phyloP scores from a whole-genome alignment of 2,329 filamentous ascomycete species.

The Hypoxylon sp. region DNA sequence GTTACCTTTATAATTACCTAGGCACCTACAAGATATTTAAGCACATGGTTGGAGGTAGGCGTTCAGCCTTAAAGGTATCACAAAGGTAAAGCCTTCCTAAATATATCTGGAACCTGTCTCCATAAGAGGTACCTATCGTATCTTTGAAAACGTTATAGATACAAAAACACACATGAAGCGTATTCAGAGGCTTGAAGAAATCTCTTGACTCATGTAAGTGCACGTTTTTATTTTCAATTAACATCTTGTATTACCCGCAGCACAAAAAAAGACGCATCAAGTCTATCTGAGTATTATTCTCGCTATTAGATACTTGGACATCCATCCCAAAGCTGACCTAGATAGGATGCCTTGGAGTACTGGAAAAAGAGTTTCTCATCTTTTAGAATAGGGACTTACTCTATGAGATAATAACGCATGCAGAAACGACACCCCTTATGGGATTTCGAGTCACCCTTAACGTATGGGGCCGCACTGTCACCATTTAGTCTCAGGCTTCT shows the following conservation, averaged over 20 bases:
- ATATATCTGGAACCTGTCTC: too few species aligned
- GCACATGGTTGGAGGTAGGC: too few species aligned
- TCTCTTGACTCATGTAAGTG: not conserved
- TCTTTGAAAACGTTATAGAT: not conserved
- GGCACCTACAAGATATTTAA: too few species aligned
- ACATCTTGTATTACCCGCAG: not conserved
- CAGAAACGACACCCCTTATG: not conserved
- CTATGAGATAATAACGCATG: not conserved
- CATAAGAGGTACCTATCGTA: too few species aligned
- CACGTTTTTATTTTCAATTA: not conserved
- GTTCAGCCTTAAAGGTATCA: too few species aligned
- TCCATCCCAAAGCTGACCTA: not conserved
- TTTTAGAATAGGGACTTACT: not conserved
- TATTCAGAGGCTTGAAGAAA: not conserved
- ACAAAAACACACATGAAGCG: not conserved
- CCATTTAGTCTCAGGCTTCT: not conserved
- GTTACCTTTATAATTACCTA: too few species aligned
- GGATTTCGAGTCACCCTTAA: not conserved
- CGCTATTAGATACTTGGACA: not conserved
- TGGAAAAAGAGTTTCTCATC: not conserved
- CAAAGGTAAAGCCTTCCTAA: too few species aligned
- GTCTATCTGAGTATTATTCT: not conserved
- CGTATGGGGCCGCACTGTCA: not conserved
- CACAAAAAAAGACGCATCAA: not conserved
- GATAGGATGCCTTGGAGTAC: not conserved